A percentile compares a stretch with the other conserved stretches of the same genome.
These are phyloP conservation scores for Aspergillus brasiliensis DNA, from an alignment of 2,329 filamentous ascomycete species.

Conservation along the genomic window DNA sequence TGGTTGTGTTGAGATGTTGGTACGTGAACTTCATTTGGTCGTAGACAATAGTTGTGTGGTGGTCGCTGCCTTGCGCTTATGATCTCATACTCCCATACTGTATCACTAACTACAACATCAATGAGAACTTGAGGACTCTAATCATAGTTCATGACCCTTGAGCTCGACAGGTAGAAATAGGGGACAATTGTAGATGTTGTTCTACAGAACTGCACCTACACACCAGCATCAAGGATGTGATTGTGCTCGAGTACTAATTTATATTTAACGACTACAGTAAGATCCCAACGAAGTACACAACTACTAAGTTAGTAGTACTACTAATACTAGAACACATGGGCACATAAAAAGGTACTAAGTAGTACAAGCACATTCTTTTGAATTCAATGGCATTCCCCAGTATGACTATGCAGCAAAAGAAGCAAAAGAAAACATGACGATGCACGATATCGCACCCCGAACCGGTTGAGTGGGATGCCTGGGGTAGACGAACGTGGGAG, in stretches of 20 bases:
- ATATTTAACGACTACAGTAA: too few relatives aligned
- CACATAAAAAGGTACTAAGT: not conserved
- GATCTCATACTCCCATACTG: slow-evolving; percentile 10
- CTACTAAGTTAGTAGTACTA: too few relatives aligned
- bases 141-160: too few relatives aligned
- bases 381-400: not conserved
- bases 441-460: not conserved
- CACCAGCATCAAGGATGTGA: too few relatives aligned
- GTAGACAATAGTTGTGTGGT: not conserved
- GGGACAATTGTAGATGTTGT: too few relatives aligned
- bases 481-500: slow-evolving; percentile 5
- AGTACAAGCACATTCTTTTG: not conserved
- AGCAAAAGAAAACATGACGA: not conserved
- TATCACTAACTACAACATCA: too few relatives aligned
- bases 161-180: too few relatives aligned
- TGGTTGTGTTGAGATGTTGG: not conserved
- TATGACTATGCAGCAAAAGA: not conserved
- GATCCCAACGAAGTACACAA: too few relatives aligned
- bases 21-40: not conserved
- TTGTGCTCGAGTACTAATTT: too few relatives aligned
- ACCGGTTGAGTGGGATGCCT: not conserved
- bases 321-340: not conserved
- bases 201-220: too few relatives aligned
- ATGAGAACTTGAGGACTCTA: too few relatives aligned
- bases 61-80: not conserved